Base-by-base conservation (phyloP, 768 basidiomycete genomes). In the Steccherinum ochraceum region DNA sequence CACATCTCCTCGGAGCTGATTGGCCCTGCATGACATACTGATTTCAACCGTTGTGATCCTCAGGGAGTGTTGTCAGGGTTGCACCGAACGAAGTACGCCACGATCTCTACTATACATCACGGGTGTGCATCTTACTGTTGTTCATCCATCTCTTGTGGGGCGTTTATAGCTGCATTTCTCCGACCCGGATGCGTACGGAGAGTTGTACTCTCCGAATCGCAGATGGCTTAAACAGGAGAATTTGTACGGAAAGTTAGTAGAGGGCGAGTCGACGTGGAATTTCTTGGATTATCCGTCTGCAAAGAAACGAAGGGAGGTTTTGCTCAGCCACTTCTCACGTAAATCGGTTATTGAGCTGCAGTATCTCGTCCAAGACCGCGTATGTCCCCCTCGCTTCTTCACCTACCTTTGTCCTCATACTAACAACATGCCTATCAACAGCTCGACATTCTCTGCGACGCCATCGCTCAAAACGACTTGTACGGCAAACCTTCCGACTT, bases 101-200 rank as follows among this genome's bases (percentile, higher is more conserved):
- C 19, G 40, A 12, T 23, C 26, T 56, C 40, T 45, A 41, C 5
- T 12, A 43, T 39, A 1, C 7, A 44, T 43, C 2, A 18, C 13
- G 18, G 20, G 5, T 12, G 1, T 46, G 26, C 25, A n/a, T n/a
- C n/a, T n/a, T n/a, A n/a, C n/a, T n/a, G n/a, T n/a, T n/a, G n/a
- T n/a, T n/a, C n/a, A n/a, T n/a, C n/a, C n/a, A n/a, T n/a, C n/a
- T n/a, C n/a, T n/a, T n/a, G n/a, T n/a, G n/a, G n/a, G n/a, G n/a
- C 3, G 12, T 40, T 48, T 42, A 11, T 40, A 74, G 74, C 66
- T 76, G 46, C 72, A 73, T 48, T 76, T 76, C 61, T 68, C 65
- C 44, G 65, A 70, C 49, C 70, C 72, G 13, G 55, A 60, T 5
- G 72, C 66, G 4, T 72, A 72, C 50, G 60, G 61, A 24, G 72